Evolutionary conservation across 2,329 filamentous ascomycete genomes (phyloP), one percentile per base, ranked within the genome.

Genomic region (Penicillium sclerotigenum): DNA sequence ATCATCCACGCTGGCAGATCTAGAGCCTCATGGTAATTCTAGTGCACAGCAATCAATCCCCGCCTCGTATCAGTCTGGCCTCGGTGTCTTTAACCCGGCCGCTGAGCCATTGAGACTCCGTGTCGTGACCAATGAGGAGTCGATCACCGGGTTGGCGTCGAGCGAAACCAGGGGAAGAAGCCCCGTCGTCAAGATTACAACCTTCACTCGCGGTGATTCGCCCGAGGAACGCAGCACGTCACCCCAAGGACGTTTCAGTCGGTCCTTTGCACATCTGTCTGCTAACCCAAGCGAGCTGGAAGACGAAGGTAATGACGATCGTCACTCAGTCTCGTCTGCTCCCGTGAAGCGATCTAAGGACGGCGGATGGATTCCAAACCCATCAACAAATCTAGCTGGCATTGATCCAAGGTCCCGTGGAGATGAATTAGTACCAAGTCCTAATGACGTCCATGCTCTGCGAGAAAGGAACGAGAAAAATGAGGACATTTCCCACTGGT

Each of bases 401-500:
- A 62, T 83, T 31, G 77, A 74, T 36, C 81, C 82, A 9, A 65
- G 71, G 6, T 71, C 76, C 34, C 75, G 81, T 42, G 73, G 71
- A 5, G 68, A 79, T 51, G 68, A 71, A 16, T 74, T 74, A 43
- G 72, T 81, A 4, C 74, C 74, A 14, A 83, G 76, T 47, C 71
- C 82, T 8, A 80, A 81, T 46, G 80, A 84, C 26, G 70, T 82
- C 47, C 75, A 78, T 46, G 71, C 77, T 41, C 71, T 77, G 55
- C 75, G 78, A 47, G 71, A 77, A 33, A 69, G 76, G 31, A 74
- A 77, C 4, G 78, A 82, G 48, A 82, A 79, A 62, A 82, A 82
- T 55, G 72, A 75, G 9, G 80, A 82, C 51, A 81, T 85, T 33
- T 73, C 76, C 49, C 72, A 76, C 22, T 85, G 82, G 82, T 75